Base-by-base conservation (phyloP, 495 filamentous ascomycete species). In the Xylaria flabelliformis region DNA sequence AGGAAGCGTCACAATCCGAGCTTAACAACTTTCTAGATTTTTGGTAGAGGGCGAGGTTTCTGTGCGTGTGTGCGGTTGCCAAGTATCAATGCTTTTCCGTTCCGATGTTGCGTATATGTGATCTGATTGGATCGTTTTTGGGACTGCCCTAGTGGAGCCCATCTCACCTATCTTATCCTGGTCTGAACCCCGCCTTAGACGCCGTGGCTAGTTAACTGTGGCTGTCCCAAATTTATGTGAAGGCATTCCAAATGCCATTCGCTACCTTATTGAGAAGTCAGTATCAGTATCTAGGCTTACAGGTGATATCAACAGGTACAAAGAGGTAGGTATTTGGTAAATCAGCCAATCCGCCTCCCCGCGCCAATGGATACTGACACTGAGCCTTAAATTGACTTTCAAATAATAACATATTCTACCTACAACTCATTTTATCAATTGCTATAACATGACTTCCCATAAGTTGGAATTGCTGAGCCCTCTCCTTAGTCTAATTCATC, bases 1-100 rank as follows among this genome's bases (percentile, higher is more conserved):
- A 66, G 70, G 63, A 67, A 67, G 62, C 63, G 70, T 64, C 56
- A 59, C 53, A 66, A 19, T 67, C 62, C 34, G 26, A 71, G 13
- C 70, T 72, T 29, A 29, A 67, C 41, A 61, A 44, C 41, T 67
- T 72, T 67, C 36, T 61, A 59, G 63, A 71, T 72, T 72, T 72
- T 67, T 69, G 67, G 67, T 69, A 69, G 55, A 69, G 67, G 55
- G 34, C 55, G 53, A 48, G 63, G 36, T 59, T 72, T 64, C 58
- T 70, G 68, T 67, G 63, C 61, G 70, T 72, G 70, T 51, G 70
- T 55, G 70, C 51, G 24, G 50, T 56, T 36, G 48, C 24, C 63
- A 50, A 63, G 70, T 9, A 63, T 72, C 70, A 66, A 72, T 46
- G 70, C 70, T 72, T 72, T 72, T 72, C 70, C 70, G 70, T 61